phyloP scores from a whole-genome alignment of 768 basidiomycete genomes.

The Russula foetens region DNA sequence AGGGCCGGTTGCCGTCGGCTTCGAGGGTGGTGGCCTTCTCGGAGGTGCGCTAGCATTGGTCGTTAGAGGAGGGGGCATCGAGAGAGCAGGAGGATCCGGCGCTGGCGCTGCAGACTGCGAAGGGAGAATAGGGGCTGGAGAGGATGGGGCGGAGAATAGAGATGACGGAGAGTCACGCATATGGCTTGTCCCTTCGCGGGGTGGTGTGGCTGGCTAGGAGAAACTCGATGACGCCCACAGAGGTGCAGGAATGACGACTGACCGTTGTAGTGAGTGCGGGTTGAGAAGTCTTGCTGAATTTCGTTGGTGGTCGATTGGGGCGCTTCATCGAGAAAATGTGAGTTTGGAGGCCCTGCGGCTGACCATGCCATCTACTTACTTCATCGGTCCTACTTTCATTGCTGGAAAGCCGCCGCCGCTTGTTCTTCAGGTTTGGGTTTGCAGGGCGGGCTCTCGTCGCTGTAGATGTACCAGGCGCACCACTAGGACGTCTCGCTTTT shows the following conservation, averaged over 20 bases:
- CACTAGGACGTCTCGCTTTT: not conserved
- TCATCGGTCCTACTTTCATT: not conserved
- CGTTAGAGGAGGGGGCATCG: not conserved
- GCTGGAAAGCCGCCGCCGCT: constrained; percentile 3
- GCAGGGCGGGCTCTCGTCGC: not conserved
- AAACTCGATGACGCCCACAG: not conserved
- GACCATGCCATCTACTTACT: not conserved
- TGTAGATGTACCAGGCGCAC: not conserved
- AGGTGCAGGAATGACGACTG: not conserved
- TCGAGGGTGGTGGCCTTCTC: not conserved
- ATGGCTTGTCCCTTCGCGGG: not conserved
- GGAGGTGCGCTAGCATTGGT: not conserved
- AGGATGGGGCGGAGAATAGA: constrained; percentile 22
- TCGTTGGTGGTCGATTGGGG: not conserved
- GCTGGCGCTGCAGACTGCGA: not conserved
- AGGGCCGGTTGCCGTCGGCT: not conserved
- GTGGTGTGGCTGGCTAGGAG: constrained; percentile 10
- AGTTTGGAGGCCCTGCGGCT: not conserved
- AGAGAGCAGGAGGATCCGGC: not conserved
- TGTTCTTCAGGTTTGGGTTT: not conserved
- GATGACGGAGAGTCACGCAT: constrained; percentile 16
- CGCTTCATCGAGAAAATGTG: not conserved
- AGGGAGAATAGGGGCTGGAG: constrained; percentile 11
- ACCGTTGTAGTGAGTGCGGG: not conserved
- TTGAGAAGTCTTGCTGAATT: not conserved